Evolutionary conservation across 1,284 basidiomycete genomes (phyloP).

Genomic region (Microstroma glucosiphilum): DNA sequence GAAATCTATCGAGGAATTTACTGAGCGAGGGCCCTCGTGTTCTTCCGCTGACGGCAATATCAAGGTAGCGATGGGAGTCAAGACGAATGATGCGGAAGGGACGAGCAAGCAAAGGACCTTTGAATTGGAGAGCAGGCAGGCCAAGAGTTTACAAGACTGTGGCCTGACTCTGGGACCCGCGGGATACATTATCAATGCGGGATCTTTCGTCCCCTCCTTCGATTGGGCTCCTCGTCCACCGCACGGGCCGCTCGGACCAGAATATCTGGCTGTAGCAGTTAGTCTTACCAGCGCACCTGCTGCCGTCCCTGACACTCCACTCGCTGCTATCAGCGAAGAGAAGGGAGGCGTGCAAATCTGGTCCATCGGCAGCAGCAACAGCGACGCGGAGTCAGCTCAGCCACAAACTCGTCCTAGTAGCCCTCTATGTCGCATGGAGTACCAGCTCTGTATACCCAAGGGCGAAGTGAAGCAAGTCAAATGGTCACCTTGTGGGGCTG

Average conservation of each 20-base stretch:
- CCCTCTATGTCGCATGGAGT: background rate
- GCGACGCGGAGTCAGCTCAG: background rate
- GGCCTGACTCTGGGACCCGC: background rate
- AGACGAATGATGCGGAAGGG: background rate
- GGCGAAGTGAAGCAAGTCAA: background rate
- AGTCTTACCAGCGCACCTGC: background rate
- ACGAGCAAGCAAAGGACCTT: background rate
- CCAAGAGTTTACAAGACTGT: background rate
- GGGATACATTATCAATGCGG: background rate
- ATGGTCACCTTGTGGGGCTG: background rate
- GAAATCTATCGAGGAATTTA: background rate
- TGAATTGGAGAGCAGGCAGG: background rate
- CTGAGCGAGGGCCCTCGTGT: background rate
- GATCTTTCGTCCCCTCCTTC: background rate
- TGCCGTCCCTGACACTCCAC: background rate
- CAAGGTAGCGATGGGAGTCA: background rate
- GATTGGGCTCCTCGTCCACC: conserved; percentile 1
- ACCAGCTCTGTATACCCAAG: background rate
- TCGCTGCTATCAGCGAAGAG: background rate
- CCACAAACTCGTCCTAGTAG: background rate
- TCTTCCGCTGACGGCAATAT: background rate
- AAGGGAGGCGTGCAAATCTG: background rate
- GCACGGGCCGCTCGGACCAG: background rate
- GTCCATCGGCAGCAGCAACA: conserved; percentile 2
- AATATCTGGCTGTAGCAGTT: conserved; percentile 3